Evolutionary conservation across 495 filamentous ascomycete genomes (phyloP), one percentile per base, ranked within the genome.

Genomic region (Emericellopsis terricola): DNA sequence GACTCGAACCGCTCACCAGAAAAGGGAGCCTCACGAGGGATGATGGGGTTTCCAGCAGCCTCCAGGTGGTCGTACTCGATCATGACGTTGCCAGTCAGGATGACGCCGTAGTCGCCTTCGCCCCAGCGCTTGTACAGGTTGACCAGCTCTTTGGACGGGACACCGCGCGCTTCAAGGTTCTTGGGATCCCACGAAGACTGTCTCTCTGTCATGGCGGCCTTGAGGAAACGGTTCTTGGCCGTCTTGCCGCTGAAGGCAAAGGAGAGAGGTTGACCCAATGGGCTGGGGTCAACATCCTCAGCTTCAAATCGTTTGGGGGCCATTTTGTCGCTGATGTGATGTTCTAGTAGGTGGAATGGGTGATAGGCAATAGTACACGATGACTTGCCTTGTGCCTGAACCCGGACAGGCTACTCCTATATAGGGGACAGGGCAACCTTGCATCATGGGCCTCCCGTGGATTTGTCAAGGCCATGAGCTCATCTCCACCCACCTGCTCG

Each of bases 21-120:
- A 42, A 63, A 64, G 1, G 49, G 48, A 7, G 59, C 52, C 1
- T 48, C 47, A 1, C 48, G 39, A 2, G 69, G 64, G 32, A 79
- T 69, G 39, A 78, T 64, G 8, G 56, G 48, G 44, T 76, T 73
- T 7, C 71, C 73, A 2, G 63, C 44, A 10, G 57, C 60, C 39
- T 74, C 72, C 14, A 77, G 54, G 23, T 76, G 64, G 26, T 68
- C 64, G 40, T 52, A 59, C 28, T 68, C 65, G 23, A 76, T 60
- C 64, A 73, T 66, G 48, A 73, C 59, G 46, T 77, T 77, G 34
- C 73, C 73, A 10, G 70, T 74, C 1, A 76, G 43, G 31, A 73
- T 69, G 15, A 60, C 46, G 18, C 73, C 73, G 31, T 63, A 57
- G 15, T 54, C 60, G 15, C 68, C 70, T 36, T 70, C 65, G 16